Base-by-base conservation (phyloP, 805 yeast genomes). In the Lachancea kluyveri region DNA sequence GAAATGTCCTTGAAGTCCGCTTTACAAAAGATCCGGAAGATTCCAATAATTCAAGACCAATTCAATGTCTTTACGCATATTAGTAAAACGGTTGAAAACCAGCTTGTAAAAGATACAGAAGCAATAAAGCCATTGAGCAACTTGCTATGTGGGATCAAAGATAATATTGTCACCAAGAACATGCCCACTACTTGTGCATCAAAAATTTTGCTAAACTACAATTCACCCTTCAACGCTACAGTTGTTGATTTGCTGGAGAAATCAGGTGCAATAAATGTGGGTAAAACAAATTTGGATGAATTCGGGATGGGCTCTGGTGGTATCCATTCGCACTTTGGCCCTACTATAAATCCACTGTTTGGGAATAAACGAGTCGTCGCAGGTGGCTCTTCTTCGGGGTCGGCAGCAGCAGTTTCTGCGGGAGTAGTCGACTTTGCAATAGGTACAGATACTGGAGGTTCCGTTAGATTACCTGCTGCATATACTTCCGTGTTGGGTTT, bases 361-460 rank as follows among this genome's bases (percentile, higher is more conserved):
- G 55, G 59, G 1, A 42, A 46, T 11, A 42, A 42, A 4, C 55
- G 57, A 12, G 57, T 70, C 23, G 59, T 74, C 1, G 67, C 81
- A 3, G 99, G 99, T 8, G 98, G 98, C 0, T 87, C 96, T 0
- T 85, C 95, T 5, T 96, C 97, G 12, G 98, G 98, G 0, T 74
- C 92, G 22, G 97, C 97, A 0, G 95, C 95, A 1, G 83, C 94
- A 0, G 95, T 90, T 2, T 79, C 90, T 1, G 72, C 79, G 0
- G 79, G 63, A 1, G 50, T 76, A 40, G 55, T 46, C 1, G 85
- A 80, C 50, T 77, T 83, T 46, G 72, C 94, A 1, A 57, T 92
- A 21, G 99, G 98, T 0, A 83, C 97, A 1, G 99, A 92, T 48
- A 92, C 99, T 0, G 99, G 99, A 4, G 99, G 99, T 0, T 86